Evolutionary conservation across 2,329 filamentous ascomycete genomes (phyloP).

Genomic region (Plenodomus lindquistii): DNA sequence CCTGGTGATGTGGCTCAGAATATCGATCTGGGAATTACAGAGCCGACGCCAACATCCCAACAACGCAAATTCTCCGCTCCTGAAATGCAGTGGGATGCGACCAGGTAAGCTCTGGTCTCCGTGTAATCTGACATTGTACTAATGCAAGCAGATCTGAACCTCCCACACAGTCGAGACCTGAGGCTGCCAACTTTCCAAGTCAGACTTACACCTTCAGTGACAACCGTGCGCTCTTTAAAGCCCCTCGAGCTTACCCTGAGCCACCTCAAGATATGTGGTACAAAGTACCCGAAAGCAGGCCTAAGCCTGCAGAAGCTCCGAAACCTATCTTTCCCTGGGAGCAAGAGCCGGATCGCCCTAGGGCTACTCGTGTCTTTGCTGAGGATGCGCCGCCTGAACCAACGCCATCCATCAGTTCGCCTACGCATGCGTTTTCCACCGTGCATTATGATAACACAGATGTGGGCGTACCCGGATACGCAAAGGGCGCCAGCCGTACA

Average conservation of each 20-base stretch:
- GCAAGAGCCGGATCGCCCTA: constrained; percentile 63
- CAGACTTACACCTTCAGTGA: constrained; percentile 83
- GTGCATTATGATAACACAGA: constrained; percentile 32
- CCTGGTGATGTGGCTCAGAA: constrained; percentile 49
- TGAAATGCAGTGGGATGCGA: constrained; percentile 64
- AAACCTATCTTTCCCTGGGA: constrained; percentile 93
- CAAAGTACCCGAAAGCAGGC: constrained; percentile 66
- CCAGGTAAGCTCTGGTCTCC: constrained; percentile 50
- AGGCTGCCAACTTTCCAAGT: constrained; percentile 80
- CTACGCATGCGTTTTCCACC: constrained; percentile 34
- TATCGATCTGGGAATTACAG: constrained; percentile 48
- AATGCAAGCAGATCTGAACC: constrained; percentile 47
- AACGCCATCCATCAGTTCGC: constrained; percentile 35
- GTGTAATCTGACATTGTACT: constrained; percentile 5
- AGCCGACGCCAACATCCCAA: constrained; percentile 51
- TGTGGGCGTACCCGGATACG: constrained; percentile 9
- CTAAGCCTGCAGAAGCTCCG: constrained; percentile 62
- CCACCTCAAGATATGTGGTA: constrained; percentile 90
- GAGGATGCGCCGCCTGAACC: constrained; percentile 54
- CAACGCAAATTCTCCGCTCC: constrained; percentile 61
- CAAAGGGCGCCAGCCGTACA: constrained; percentile 18
- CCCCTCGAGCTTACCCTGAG: constrained; percentile 77
- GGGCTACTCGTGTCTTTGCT: constrained; percentile 67
- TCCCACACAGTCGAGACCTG: constrained; percentile 71
- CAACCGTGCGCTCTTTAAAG: constrained; percentile 73